Evolutionary conservation across 1,139 yeast species (phyloP), one percentile per base, ranked within the genome.

Genomic region (Neolecta irregularis): DNA sequence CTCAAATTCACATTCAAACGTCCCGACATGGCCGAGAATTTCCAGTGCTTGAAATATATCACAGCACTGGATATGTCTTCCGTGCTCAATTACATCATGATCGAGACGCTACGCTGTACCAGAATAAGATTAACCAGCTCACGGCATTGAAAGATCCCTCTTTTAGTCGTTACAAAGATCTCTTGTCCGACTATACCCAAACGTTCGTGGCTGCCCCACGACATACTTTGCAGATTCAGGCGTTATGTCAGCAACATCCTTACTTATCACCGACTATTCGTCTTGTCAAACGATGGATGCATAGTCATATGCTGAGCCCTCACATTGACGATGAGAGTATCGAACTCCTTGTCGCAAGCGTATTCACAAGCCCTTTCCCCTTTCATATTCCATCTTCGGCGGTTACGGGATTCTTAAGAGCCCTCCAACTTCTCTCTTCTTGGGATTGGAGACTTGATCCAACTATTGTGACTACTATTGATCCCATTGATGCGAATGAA

Each of bases 371-470:
- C 17, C 75, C 88, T 11, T 74, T 80, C 0, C 93, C 95, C 18
- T 83, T 68, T 55, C 64, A 72, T 1, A 65, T 72, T 2, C 96
- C 98, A 2, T 69, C 76, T 33, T 74, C 91, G 32, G 72, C 76
- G 6, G 74, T 71, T 44, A 67, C 75, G 41, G 98, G 94, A 9
- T 81, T 88, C 50, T 61, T 79, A 42, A 74, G 91, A 41, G 67
- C 75, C 15, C 55, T 91, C 30, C 64, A 68, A 35, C 79, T 76
- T 49, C 56, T 88, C 31, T 67, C 93, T 11, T 58, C 59, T 29
- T 91, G 98, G 98, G 85, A 88, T 54, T 88, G 98, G 98, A 74
- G 71, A 48, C 92, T 78, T 44, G 83, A 75, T 33, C 77, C 93
- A 1, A 58, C 88, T 44, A 67, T 85, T 38, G 59, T 88, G 45